Conservation (phyloP, 441 rosid genomes). For the Corymbia calophylla region DNA sequence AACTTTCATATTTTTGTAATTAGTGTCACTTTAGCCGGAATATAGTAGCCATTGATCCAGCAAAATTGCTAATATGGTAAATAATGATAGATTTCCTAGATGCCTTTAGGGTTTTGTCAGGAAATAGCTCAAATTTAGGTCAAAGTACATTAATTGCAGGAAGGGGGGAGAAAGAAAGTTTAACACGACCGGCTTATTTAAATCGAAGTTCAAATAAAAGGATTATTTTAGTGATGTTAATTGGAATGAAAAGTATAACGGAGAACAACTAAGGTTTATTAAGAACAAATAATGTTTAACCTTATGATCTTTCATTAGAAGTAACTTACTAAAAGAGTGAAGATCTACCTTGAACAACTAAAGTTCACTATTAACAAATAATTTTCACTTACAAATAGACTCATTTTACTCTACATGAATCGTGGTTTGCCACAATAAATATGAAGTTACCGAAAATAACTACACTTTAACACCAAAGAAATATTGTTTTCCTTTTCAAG, state of each 20-base stretch:
- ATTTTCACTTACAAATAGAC: neutral
- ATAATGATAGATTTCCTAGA: neutral
- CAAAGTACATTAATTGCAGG: neutral
- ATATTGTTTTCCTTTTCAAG: neutral
- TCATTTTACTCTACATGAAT: neutral
- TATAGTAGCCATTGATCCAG: neutral
- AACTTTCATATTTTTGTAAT: neutral
- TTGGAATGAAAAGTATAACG: neutral
- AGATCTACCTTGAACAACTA: neutral
- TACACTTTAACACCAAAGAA: neutral
- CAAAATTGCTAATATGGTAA: neutral
- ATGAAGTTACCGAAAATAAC: neutral
- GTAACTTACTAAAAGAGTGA: neutral
- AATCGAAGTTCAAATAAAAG: neutral
- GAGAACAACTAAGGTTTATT: neutral
- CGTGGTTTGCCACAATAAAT: neutral
- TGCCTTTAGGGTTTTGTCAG: neutral
- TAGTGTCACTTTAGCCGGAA: neutral
- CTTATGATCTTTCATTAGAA: neutral
- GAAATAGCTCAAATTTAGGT: neutral
- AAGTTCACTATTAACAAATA: neutral
- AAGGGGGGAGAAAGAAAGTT: neutral
- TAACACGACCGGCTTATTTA: neutral
- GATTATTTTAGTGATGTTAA: neutral
- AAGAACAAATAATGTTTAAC: neutral